Base-by-base conservation (phyloP, 352 stramenopile species). In the Phytopythium delawarense region DNA sequence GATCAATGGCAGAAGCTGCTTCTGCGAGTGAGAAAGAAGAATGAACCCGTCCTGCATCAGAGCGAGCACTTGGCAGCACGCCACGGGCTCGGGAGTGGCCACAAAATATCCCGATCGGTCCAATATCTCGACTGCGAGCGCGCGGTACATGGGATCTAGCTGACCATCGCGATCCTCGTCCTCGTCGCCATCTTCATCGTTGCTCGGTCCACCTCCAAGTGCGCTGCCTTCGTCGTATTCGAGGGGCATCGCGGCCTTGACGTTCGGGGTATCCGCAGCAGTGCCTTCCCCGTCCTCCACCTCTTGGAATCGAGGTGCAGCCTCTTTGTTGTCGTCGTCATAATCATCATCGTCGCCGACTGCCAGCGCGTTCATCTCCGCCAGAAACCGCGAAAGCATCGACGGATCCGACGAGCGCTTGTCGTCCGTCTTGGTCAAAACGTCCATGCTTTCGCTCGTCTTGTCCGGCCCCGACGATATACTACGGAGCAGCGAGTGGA, bases 71-170 rank as follows among this genome's bases (percentile, higher is more conserved):
- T 91, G 67, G 48, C 87, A 96, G 61, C 80, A 89, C 30, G 79
- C 72, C 32, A 88, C 77, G 9, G 84, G 84, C 53, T 93, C 81
- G 1, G 74, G 70, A 15, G 88, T 80, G 7, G 84, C 74, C 3
- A 91, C 49, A 61, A 94, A 96, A 54, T 93, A 89, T 30, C 76
- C 78, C 59, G 79, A 91, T 2, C 85, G 79, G 28, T 92, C 75
- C 45, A 96, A 55, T 23, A 94, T 89, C 57, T 92, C 80, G 50
- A 93, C 65, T 9, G 87, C 72, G 23, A 94, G 63, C 37, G 76
- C 37, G 6, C 78, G 69, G 62, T 89, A 90, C 11, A 66, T 65
- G 0, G 75, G 72, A 21, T 25, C 20, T 9, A 55, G 37, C 20
- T 52, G 35, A 21, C 49, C 21, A 23, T 65, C 49, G n/a, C 59